Conservation (phyloP, 768 basidiomycete genomes). For the Antrodiella citrinella region DNA sequence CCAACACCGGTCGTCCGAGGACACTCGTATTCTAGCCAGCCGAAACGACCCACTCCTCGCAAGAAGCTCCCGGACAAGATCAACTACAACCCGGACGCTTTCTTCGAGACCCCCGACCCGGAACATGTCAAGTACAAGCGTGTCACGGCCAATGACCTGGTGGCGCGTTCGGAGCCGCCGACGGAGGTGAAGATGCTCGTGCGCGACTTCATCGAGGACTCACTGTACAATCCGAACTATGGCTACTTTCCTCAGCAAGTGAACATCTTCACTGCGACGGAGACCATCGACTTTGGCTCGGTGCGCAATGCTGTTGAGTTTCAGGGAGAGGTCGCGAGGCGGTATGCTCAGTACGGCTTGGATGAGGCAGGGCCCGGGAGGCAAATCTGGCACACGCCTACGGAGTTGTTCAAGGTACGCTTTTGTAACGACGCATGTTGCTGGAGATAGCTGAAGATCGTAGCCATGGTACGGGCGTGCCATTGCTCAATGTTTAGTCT, state of each 20-base stretch:
- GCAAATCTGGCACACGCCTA: conserved; percentile 98
- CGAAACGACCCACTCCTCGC: neutral
- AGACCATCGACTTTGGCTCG: conserved; percentile 58
- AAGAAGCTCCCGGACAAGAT: conserved; percentile 47
- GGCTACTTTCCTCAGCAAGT: conserved; percentile 96
- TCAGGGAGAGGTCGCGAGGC: conserved; percentile 67
- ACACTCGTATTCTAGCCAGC: neutral
- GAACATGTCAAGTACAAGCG: conserved; percentile 42
- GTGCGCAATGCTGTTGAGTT: conserved; percentile 70
- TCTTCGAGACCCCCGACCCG: conserved; percentile 37
- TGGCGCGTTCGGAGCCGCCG: conserved; percentile 51
- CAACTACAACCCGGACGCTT: conserved; percentile 70
- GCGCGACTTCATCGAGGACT: conserved; percentile 95
- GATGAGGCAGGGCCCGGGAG: conserved; percentile 65
- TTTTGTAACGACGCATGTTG: conserved; percentile 3
- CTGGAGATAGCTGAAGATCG: conserved; percentile 4
- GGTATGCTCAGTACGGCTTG: conserved; percentile 66
- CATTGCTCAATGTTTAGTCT: conserved; percentile 80
- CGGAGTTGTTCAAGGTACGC: conserved; percentile 91
- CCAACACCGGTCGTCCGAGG: neutral
- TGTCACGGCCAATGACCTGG: conserved; percentile 68
- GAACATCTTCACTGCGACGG: conserved; percentile 71
- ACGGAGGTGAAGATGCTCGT: conserved; percentile 85
- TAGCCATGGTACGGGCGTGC: conserved; percentile 95
- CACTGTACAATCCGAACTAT: conserved; percentile 93